These are phyloP conservation scores for Didymella pinodella DNA, from an alignment of 2,329 filamentous ascomycete species.

Conservation along the genomic window DNA sequence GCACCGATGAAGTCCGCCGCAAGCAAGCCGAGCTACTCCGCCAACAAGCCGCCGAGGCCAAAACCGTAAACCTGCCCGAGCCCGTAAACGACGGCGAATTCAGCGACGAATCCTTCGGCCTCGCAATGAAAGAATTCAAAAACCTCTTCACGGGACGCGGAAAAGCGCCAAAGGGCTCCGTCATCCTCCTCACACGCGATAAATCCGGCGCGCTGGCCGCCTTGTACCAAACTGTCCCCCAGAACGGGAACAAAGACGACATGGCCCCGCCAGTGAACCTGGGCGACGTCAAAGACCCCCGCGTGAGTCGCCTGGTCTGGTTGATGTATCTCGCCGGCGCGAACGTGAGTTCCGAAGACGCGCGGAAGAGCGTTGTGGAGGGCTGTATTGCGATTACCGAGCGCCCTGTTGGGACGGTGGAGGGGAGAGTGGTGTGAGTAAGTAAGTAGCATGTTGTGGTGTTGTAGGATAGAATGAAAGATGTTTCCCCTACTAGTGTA, in stretches of 20 bases:
- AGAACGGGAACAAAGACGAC: slow-evolving; percentile 50
- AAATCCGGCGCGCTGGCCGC: slow-evolving; percentile 65
- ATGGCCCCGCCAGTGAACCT: slow-evolving; percentile 63
- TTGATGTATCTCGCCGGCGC: slow-evolving; percentile 87
- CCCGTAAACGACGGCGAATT: slow-evolving; percentile 56
- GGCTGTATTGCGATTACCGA: slow-evolving; percentile 89
- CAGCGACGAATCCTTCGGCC: slow-evolving; percentile 78
- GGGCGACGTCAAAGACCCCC: slow-evolving; percentile 78
- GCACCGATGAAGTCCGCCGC: slow-evolving; percentile 63
- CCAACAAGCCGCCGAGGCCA: slow-evolving; percentile 54
- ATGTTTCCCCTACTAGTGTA: too few species aligned
- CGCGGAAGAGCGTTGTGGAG: slow-evolving; percentile 81
- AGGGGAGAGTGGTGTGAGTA: slow-evolving; percentile 55
- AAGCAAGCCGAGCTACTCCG: slow-evolving; percentile 44
- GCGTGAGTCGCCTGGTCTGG: slow-evolving; percentile 84
- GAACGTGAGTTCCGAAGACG: slow-evolving; percentile 84
- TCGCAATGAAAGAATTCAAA: slow-evolving; percentile 79
- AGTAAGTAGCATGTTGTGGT: neutral
- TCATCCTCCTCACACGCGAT: slow-evolving; percentile 77
- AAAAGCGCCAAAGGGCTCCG: slow-evolving; percentile 79
- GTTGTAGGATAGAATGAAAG: neutral
- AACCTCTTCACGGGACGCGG: slow-evolving; percentile 77
- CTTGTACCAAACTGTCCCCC: slow-evolving; percentile 39
- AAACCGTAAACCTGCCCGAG: too few species aligned
- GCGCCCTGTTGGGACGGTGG: slow-evolving; percentile 85